phyloP scores from a whole-genome alignment of 2,329 filamentous ascomycete genomes.

The Pyrenophora graminea region DNA sequence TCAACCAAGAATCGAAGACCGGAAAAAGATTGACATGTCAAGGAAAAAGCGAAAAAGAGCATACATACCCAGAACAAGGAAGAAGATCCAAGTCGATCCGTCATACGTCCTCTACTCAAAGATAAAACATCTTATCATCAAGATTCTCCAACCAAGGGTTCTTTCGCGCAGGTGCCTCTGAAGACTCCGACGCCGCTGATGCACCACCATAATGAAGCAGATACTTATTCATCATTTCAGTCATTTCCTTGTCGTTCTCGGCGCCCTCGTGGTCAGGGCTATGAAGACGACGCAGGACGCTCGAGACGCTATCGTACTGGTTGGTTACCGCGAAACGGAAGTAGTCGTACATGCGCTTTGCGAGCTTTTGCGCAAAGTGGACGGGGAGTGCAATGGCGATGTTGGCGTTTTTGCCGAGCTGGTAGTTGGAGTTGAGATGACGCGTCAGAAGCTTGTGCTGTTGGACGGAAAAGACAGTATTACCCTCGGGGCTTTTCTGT shows the following conservation, averaged over 20 bases:
- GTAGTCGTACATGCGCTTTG: constrained; percentile 6
- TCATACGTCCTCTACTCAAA: not conserved
- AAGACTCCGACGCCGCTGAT: not conserved
- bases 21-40: not conserved
- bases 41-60: not conserved
- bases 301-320: not conserved
- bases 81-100: not conserved
- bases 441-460: not conserved
- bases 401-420: not conserved
- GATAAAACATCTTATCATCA: constrained; percentile 11
- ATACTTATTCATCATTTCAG: constrained; percentile 2
- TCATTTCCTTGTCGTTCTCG: not conserved
- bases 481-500: not conserved
- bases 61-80: not conserved
- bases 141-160: constrained; percentile 2
- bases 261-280: not conserved
- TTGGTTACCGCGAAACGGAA: constrained; percentile 1
- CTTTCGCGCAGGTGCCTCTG: not conserved
- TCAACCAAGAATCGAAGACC: too few species aligned
- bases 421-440: not conserved
- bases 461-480: not conserved
- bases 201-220: not conserved
- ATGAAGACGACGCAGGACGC: not conserved
- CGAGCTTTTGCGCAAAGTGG: constrained; percentile 5
- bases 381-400: constrained; percentile 5